These are phyloP conservation scores for Cinchona pubescens DNA, from an alignment of 257 asterid genomes.

Conservation along the genomic window DNA sequence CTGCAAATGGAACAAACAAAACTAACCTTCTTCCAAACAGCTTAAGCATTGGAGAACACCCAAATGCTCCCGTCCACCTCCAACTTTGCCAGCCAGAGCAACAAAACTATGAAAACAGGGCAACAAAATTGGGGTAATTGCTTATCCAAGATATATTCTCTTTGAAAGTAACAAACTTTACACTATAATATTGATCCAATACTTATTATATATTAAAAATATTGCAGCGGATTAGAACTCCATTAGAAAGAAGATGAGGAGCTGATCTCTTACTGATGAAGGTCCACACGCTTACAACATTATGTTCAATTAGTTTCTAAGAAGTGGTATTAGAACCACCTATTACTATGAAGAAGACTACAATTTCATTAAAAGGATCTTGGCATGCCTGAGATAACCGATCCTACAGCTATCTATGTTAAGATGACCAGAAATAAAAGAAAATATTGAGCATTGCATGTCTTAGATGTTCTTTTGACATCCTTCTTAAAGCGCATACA, in stretches of 20 bases:
- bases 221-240: slow-evolving; percentile 24
- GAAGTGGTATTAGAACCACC: slow-evolving; percentile 16
- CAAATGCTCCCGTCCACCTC: slow-evolving; percentile 52
- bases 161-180: not conserved
- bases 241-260: slow-evolving; percentile 8
- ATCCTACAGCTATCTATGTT: slow-evolving; percentile 22
- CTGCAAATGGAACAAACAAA: slow-evolving; percentile 39
- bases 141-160: not conserved
- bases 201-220: not conserved
- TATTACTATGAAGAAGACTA: slow-evolving; percentile 9
- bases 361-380: slow-evolving; percentile 11
- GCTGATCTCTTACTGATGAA: slow-evolving; percentile 15
- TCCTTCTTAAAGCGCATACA: slow-evolving; percentile 2
- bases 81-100: slow-evolving; percentile 83
- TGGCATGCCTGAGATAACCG: slow-evolving; percentile 23
- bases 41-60: slow-evolving; percentile 46
- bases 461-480: slow-evolving; percentile 12
- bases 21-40: slow-evolving; percentile 33
- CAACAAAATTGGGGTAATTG: slow-evolving; percentile 49
- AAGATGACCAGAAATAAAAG: slow-evolving; percentile 26
- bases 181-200: not conserved
- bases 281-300: slow-evolving; percentile 19
- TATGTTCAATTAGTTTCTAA: slow-evolving; percentile 17
- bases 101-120: slow-evolving; percentile 33
- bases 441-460: slow-evolving; percentile 20